Evolutionary conservation across 495 filamentous ascomycete genomes (phyloP).

Genomic region (Lasiosphaeria ovina): DNA sequence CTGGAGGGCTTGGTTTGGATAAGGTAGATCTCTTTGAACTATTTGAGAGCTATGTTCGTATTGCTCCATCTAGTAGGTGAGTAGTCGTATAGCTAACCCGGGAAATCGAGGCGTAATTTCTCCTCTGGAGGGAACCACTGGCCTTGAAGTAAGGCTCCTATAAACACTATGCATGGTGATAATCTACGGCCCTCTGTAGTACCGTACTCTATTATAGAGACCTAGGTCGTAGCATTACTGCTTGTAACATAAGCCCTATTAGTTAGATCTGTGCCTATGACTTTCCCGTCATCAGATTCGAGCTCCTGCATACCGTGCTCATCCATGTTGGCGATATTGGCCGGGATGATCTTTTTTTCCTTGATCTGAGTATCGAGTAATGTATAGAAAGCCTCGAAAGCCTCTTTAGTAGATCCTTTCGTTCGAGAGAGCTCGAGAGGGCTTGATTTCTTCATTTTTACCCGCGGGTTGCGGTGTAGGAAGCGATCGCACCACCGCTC

Average conservation of each 20-base stretch:
- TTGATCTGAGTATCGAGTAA: background rate
- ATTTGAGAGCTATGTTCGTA: background rate
- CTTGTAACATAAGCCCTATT: background rate
- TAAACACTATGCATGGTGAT: constrained; percentile 3
- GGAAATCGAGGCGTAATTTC: background rate
- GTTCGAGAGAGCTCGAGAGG: background rate
- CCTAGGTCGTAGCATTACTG: background rate
- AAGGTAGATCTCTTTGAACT: constrained; percentile 7
- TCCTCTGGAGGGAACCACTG: constrained; percentile 6
- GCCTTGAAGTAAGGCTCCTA: background rate
- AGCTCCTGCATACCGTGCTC: constrained; percentile 1
- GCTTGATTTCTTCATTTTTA: constrained; percentile 1
- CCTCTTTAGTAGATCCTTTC: background rate
- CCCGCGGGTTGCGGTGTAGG: background rate
- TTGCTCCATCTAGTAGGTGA: constrained; percentile 6
- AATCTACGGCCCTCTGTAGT: constrained; percentile 1
- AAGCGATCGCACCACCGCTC: background rate
- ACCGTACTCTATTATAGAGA: constrained; percentile 7
- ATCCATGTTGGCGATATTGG: constrained; percentile 4
- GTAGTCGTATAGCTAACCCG: constrained; percentile 2
- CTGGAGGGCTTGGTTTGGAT: background rate
- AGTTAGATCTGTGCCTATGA: background rate
- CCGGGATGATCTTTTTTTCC: background rate
- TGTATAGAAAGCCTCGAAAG: background rate
- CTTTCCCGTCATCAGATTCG: background rate